Evolutionary conservation across 225 moss, liverwort and hornwort species (phyloP), one percentile per base, ranked within the genome.

Genomic region (Physcomitrium patens): DNA sequence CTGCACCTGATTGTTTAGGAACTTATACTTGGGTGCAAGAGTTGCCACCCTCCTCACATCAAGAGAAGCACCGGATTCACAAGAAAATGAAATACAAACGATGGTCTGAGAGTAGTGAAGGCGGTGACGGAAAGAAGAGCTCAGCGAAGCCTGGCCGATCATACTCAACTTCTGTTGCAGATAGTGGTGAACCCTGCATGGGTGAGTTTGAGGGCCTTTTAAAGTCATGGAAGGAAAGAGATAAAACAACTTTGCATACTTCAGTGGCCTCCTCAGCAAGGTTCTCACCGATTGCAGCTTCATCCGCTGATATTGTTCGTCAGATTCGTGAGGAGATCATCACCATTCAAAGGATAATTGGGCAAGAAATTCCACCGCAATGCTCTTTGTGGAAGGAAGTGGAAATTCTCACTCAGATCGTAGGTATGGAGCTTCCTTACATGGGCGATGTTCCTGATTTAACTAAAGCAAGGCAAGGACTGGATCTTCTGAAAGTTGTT

Each of bases 401-500:
- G 55, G 67, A 67, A 57, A 66, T 3, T 71, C 45, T 76, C 15
- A 51, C 47, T 60, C 18, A 76, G 76, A 67, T 67, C 37, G 73
- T 81, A 48, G 81, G 81, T 52, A 67, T 76, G 66, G 60, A 72
- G 60, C 66, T 81, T 18, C 81, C 81, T 17, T 46, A 81, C 31
- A 81, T 81, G 81, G 81, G 72, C 24, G 76, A 81, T 77, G 71
- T 81, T n/a, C 68, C 81, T 1, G 81, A 69, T 50, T 61, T 69
- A 51, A 71, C 20, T 19, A 81, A 81, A 72, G 81, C 81, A 62
- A 81, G 66, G 62, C 71, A 71, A 3, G 81, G 81, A 10, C 44
- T 77, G 37, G 81, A 81, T 46, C 76, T 81, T 41, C 15, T 71
- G 60, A 68, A 50, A 57, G 50, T 76, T 27, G 60, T 76, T 0